Evolutionary conservation across 495 filamentous ascomycete species (phyloP).

Genomic region (Trichoderma gamsii): DNA sequence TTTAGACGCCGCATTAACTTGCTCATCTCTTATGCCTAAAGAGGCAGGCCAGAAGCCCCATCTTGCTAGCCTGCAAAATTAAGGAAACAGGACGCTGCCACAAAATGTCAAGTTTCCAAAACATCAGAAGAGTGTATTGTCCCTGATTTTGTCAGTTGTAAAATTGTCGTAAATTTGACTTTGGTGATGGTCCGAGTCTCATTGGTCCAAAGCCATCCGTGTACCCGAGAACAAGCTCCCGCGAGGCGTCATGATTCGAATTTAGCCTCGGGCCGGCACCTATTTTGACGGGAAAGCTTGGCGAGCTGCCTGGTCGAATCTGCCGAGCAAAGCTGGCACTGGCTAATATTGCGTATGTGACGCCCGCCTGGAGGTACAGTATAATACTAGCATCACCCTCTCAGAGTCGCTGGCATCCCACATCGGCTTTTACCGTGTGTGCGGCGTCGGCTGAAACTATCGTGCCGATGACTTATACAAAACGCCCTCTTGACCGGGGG

Average conservation of each 20-base stretch:
- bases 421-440: neutral
- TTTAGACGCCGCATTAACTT: neutral
- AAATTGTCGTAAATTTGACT: no score
- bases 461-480: neutral
- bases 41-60: neutral
- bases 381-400: neutral
- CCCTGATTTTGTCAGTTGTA: no score
- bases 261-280: constrained; percentile 8
- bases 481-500: no score
- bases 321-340: no score
- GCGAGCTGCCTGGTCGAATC: no score
- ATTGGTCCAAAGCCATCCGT: no score
- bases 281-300: neutral
- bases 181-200: no score
- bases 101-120: neutral
- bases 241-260: neutral
- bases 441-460: neutral
- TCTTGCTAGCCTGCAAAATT: neutral
- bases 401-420: neutral
- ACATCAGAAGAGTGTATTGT: no score
- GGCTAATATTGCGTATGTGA: no score
- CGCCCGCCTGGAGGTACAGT: no score
- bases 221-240: neutral
- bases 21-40: neutral
- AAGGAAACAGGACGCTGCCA: neutral